Percentiles rank a stretch among this genome's conserved stretches.
Evolutionary conservation across 2,329 filamentous ascomycete species (phyloP).

Genomic region (Rhynchosporium agropyri): DNA sequence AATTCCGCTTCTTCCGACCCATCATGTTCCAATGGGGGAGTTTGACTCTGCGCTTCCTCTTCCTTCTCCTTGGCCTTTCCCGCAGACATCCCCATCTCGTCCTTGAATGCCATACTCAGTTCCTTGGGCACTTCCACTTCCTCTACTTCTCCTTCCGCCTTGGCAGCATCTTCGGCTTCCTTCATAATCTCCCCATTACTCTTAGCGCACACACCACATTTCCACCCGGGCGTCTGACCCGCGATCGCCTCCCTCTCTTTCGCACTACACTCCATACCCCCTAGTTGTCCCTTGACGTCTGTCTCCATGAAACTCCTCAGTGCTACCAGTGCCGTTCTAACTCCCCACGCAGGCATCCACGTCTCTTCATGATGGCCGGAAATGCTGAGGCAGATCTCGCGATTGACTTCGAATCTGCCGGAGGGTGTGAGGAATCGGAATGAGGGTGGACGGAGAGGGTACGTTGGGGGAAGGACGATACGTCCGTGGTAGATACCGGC

Average conservation of each 20-base stretch:
- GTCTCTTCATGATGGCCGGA: conserved; percentile 96
- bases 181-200: conserved; percentile 73
- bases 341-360: conserved; percentile 98
- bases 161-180: conserved; percentile 65
- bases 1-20: conserved; percentile 48
- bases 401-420: conserved; percentile 92
- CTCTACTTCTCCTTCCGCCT: conserved; percentile 45
- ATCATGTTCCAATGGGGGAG: neutral
- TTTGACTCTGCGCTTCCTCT: conserved; percentile 39
- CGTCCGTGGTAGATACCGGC: conserved; percentile 92
- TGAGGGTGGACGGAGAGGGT: conserved; percentile 89
- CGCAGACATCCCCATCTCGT: conserved; percentile 58
- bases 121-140: conserved; percentile 54
- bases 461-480: conserved; percentile 85
- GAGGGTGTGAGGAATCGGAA: conserved; percentile 94
- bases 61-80: conserved; percentile 44
- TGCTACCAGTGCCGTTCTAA: conserved; percentile 80
- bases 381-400: conserved; percentile 95
- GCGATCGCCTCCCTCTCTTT: conserved; percentile 71
- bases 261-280: conserved; percentile 78
- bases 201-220: conserved; percentile 70
- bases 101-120: conserved; percentile 67
- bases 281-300: conserved; percentile 83
- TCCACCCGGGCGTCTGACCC: conserved; percentile 64
- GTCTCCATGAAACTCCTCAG: conserved; percentile 93